Evolutionary conservation across 2,329 filamentous ascomycete genomes (phyloP), one percentile per base, ranked within the genome.

Genomic region (Talaromyces sp.): DNA sequence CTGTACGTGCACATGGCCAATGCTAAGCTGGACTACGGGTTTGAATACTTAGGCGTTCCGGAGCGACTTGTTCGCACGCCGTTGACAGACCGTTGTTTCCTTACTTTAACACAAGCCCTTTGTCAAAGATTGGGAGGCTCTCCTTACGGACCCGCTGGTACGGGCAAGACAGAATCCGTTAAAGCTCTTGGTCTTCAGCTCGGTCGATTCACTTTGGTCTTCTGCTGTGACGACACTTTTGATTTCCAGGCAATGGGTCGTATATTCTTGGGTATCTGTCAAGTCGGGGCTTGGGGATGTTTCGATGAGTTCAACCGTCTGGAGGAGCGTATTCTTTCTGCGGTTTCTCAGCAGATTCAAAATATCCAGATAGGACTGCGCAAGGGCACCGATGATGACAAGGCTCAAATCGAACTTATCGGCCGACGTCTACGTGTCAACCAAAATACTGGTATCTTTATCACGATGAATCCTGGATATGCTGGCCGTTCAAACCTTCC

Each of bases 231-330:
- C 73, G 95, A 99, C 77, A 99, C 95, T 0, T 99, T 99, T 71
- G 95, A 99, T 76, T 99, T 98, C 83, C 95, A 99, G 73, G 95
- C 95, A 58, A 99, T 99, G 95, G 96, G 96, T 14, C 91, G 95
- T 69, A 99, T 99, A 70, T 99, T 99, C 84, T 84, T 99, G 39
- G 95, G 95, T 84, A 96, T 99, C 66, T 99, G 96, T 75, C 95
- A 99, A 76, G 95, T 99, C 55, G 95, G 95, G 75, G 95, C 95
- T 4, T 99, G 95, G 95, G 96, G 96, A 71, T 99, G 95, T 81
- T 99, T 99, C 77, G 95, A 99, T 73, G 95, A 99, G 81, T 99
- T 99, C 83, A 99, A 99, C 78, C 91, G 95, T 84, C 83, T 99
- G 21, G 95, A 99, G 72, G 95, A 99, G 80, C 88, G 95, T 67